A percentile compares a stretch with the other conserved stretches of the same genome.
Evolutionary conservation across 495 filamentous ascomycete species (phyloP).

Genomic region (Neurospora sp.): DNA sequence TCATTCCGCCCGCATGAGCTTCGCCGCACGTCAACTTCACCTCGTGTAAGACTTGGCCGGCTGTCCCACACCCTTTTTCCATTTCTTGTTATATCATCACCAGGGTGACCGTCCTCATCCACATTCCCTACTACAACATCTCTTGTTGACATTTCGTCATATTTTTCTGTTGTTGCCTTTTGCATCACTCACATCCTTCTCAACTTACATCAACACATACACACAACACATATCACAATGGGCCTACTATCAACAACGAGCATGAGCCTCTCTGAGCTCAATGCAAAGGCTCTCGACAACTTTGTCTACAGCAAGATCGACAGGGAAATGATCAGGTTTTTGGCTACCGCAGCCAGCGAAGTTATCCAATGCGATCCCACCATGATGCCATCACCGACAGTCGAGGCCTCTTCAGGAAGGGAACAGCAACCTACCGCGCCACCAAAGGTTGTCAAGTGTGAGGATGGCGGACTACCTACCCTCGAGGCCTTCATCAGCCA

Average conservation of each 20-base stretch:
- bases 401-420: conserved; percentile 3
- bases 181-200: conserved; percentile 1
- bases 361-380: conserved; percentile 84
- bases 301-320: conserved; percentile 79
- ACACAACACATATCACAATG: conserved; percentile 20
- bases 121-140: background rate
- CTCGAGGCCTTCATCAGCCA: conserved; percentile 86
- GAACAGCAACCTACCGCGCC: conserved; percentile 61
- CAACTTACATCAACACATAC: conserved; percentile 8
- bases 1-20: conserved; percentile 8
- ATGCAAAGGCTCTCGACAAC: conserved; percentile 76
- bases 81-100: conserved; percentile 8
- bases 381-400: conserved; percentile 31
- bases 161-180: background rate
- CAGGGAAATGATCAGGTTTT: conserved; percentile 72
- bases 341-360: conserved; percentile 68
- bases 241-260: conserved; percentile 21
- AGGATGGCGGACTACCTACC: conserved; percentile 51
- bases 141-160: conserved; percentile 12
- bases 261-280: conserved; percentile 39
- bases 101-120: conserved; percentile 8
- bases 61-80: conserved; percentile 1
- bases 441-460: conserved; percentile 37
- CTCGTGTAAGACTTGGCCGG: conserved; percentile 10
- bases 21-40: conserved; percentile 14